phyloP scores from a whole-genome alignment of 129 eudicot genomes.

The Chrysanthemum makinoi region DNA sequence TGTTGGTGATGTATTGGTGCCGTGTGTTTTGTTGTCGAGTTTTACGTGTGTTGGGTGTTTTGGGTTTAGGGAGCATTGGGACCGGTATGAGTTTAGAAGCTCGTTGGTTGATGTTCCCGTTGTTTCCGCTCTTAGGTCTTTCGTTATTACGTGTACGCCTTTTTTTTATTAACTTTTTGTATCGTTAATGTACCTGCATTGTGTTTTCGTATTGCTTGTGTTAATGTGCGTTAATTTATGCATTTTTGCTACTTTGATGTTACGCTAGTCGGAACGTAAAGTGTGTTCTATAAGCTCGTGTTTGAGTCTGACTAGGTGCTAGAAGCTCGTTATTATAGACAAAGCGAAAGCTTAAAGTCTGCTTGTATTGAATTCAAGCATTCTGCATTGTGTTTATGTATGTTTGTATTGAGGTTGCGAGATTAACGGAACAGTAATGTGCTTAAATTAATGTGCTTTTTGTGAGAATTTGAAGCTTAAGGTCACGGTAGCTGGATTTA shows the following conservation, averaged over 20 bases:
- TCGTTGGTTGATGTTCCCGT: slow-evolving; percentile 85
- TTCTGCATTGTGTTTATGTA: too few relatives aligned
- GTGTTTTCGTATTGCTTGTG: neutral
- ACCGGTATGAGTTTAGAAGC: slow-evolving; percentile 69
- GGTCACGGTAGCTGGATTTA: neutral
- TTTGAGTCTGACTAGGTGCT: too few relatives aligned
- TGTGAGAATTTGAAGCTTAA: neutral
- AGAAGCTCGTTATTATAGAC: too few relatives aligned
- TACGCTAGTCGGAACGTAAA: neutral
- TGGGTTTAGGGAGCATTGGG: slow-evolving; percentile 55
- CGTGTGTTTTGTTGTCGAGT: slow-evolving; percentile 63
- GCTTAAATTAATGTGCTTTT: slow-evolving; percentile 10
- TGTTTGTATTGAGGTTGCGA: neutral
- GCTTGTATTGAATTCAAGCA: too few relatives aligned
- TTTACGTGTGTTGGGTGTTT: slow-evolving; percentile 78
- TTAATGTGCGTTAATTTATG: neutral
- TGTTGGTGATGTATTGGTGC: slow-evolving; percentile 67
- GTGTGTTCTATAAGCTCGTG: too few relatives aligned
- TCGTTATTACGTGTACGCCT: slow-evolving; percentile 71
- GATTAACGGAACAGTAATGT: neutral
- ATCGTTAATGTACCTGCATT: neutral
- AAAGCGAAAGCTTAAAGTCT: too few relatives aligned
- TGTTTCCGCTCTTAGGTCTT: slow-evolving; percentile 78
- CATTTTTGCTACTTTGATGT: neutral
- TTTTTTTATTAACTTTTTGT: neutral